phyloP scores from a whole-genome alignment of 352 stramenopile genomes.

The Globisporangium megalacanthum region DNA sequence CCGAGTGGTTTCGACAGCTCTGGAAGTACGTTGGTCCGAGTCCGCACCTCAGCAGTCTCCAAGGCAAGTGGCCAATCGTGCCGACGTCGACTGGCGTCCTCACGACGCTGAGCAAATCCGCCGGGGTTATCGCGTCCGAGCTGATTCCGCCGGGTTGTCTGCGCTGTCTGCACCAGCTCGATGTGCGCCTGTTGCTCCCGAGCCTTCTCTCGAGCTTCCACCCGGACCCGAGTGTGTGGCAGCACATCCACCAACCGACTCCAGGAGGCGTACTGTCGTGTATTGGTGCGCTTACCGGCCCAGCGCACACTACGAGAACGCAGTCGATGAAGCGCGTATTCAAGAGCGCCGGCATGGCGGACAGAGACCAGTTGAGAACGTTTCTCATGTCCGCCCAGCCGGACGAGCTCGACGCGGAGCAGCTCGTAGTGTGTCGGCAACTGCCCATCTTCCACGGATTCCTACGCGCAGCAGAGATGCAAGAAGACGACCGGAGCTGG shows the following conservation, averaged over 20 bases:
- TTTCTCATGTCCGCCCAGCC: slow-evolving; percentile 39
- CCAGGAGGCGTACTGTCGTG: slow-evolving; percentile 44
- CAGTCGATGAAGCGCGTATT: slow-evolving; percentile 16
- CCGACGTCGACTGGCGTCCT: slow-evolving; percentile 42
- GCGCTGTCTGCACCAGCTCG: slow-evolving; percentile 36
- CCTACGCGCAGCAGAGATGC: slow-evolving; percentile 2
- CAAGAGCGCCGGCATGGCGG: slow-evolving; percentile 14
- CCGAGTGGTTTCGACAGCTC: slow-evolving; percentile 56
- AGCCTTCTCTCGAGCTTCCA: slow-evolving; percentile 50
- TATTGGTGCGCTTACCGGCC: slow-evolving; percentile 18
- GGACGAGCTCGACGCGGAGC: slow-evolving; percentile 26
- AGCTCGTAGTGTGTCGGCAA: slow-evolving; percentile 29
- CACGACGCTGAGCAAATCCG: slow-evolving; percentile 29
- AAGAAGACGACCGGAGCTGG: slow-evolving; percentile 16
- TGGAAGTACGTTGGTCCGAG: slow-evolving; percentile 59
- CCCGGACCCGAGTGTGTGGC: slow-evolving; percentile 54
- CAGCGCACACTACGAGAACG: not conserved
- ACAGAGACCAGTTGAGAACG: slow-evolving; percentile 33
- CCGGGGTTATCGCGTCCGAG: slow-evolving; percentile 48
- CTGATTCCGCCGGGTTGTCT: slow-evolving; percentile 41
- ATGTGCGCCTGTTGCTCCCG: slow-evolving; percentile 46
- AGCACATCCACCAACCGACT: slow-evolving; percentile 69
- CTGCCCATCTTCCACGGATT: slow-evolving; percentile 57
- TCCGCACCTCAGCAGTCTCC: slow-evolving; percentile 30
- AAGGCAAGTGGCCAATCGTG: slow-evolving; percentile 67